Evolutionary conservation across 2,329 filamentous ascomycete species (phyloP).

Genomic region (Colletotrichum echinochloae): DNA sequence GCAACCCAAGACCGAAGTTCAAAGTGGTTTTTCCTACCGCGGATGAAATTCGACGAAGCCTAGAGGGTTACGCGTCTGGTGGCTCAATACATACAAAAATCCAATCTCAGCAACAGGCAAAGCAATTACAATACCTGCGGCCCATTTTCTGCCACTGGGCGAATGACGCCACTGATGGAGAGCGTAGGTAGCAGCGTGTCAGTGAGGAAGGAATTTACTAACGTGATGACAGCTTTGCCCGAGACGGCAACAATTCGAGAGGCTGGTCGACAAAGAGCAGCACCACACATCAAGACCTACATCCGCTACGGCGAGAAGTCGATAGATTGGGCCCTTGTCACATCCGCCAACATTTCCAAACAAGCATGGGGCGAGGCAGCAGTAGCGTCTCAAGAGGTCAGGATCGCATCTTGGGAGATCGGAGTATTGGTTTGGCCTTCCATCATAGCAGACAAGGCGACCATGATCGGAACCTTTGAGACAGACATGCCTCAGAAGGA

Average conservation of each 20-base stretch:
- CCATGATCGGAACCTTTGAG: slow-evolving; percentile 78
- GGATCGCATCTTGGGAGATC: slow-evolving; percentile 85
- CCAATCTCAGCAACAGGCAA: slow-evolving; percentile 75
- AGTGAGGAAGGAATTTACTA: not conserved
- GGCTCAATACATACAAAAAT: slow-evolving; percentile 86
- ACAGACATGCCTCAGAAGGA: slow-evolving; percentile 62
- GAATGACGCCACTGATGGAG: slow-evolving; percentile 62
- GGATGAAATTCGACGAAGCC: slow-evolving; percentile 78
- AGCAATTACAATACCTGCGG: slow-evolving; percentile 78
- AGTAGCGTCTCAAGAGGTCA: slow-evolving; percentile 69
- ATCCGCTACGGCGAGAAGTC: slow-evolving; percentile 70
- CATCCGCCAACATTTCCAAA: slow-evolving; percentile 91
- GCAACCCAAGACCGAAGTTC: slow-evolving; percentile 60
- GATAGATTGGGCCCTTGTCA: slow-evolving; percentile 88
- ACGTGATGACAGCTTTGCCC: slow-evolving; percentile 45
- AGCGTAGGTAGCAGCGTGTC: slow-evolving; percentile 42
- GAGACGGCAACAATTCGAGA: slow-evolving; percentile 51
- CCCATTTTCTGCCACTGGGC: slow-evolving; percentile 83
- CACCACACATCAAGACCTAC: slow-evolving; percentile 92
- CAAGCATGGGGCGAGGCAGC: slow-evolving; percentile 85
- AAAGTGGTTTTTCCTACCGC: slow-evolving; percentile 85
- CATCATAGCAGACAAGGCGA: slow-evolving; percentile 59
- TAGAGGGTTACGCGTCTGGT: slow-evolving; percentile 84
- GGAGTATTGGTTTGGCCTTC: slow-evolving; percentile 87
- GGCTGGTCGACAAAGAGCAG: slow-evolving; percentile 75